These are phyloP conservation scores for Solanum rostratum DNA, from an alignment of 257 asterid species.

Conservation along the genomic window DNA sequence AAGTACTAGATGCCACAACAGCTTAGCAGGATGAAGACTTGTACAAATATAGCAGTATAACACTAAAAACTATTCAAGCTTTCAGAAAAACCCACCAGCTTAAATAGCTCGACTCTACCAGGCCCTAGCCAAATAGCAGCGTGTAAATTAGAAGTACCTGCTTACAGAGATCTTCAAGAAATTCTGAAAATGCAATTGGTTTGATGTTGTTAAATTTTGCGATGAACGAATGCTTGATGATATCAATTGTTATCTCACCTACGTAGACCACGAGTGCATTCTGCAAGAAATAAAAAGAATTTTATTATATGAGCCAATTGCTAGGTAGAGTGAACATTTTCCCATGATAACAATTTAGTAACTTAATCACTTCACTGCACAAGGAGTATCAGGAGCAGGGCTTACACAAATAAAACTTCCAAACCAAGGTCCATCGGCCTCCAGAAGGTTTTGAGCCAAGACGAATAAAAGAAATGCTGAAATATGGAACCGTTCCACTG, in stretches of 20 bases:
- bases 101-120: not conserved
- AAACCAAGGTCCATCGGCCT: slow-evolving; percentile 98
- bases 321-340: not conserved
- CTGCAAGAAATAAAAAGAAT: slow-evolving; percentile 41
- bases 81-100: not conserved
- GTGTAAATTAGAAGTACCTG: slow-evolving; percentile 39
- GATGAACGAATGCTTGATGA: slow-evolving; percentile 85
- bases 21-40: not conserved
- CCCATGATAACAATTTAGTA: not conserved
- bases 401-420: slow-evolving; percentile 71
- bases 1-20: not conserved
- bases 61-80: not conserved
- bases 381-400: not conserved
- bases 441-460: slow-evolving; percentile 90
- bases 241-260: slow-evolving; percentile 82
- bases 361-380: not conserved
- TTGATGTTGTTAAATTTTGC: slow-evolving; percentile 91
- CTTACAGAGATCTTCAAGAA: slow-evolving; percentile 90
- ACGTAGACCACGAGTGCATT: slow-evolving; percentile 70
- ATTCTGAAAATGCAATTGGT: slow-evolving; percentile 89
- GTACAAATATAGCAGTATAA: not conserved
- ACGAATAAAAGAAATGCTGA: slow-evolving; percentile 85
- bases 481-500: slow-evolving; percentile 94
- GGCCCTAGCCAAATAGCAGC: not conserved
- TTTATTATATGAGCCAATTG: not conserved